Percentiles rank a stretch among this genome's conserved stretches.
Evolutionary conservation across 139 green algal species (phyloP).

Genomic region (Picochlorum sp.): DNA sequence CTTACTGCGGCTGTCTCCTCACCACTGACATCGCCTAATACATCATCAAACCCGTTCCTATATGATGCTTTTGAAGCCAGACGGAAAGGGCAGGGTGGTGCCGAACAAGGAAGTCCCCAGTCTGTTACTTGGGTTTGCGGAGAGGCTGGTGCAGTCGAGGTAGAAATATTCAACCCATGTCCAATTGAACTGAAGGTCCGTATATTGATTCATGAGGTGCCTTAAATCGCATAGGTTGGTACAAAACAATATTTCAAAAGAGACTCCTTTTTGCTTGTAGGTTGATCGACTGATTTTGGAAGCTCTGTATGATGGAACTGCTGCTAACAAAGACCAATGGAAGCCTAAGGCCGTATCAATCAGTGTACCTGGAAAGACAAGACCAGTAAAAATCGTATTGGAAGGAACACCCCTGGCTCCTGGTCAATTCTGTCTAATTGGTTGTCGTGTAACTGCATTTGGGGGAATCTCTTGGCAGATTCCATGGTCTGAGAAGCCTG

Average conservation of each 20-base stretch:
- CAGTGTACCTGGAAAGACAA: constrained; percentile 29
- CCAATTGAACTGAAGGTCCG: constrained; percentile 31
- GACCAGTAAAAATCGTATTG: constrained; percentile 28
- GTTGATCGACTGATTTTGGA: constrained; percentile 17
- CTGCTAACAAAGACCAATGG: constrained; percentile 13
- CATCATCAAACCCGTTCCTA: constrained; percentile 37
- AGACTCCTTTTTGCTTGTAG: too few species aligned
- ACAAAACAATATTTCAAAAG: too few species aligned
- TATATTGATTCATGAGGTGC: too few species aligned
- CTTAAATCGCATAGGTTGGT: too few species aligned
- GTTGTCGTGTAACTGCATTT: constrained; percentile 28
- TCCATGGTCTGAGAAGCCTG: constrained; percentile 14
- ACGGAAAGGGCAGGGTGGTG: constrained; percentile 9
- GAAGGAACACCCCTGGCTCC: constrained; percentile 29
- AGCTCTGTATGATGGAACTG: constrained; percentile 4
- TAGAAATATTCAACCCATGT: constrained; percentile 55
- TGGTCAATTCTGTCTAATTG: constrained; percentile 36
- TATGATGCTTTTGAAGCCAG: constrained; percentile 53
- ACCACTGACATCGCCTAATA: background rate
- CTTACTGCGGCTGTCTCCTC: background rate
- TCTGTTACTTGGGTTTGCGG: constrained; percentile 40
- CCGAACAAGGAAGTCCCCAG: background rate
- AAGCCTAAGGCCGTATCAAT: constrained; percentile 21
- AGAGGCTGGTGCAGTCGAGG: constrained; percentile 48
- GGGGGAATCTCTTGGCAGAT: constrained; percentile 33